Evolutionary conservation across 495 filamentous ascomycete species (phyloP), one percentile per base, ranked within the genome.

Genomic region (Podospora appendiculata): DNA sequence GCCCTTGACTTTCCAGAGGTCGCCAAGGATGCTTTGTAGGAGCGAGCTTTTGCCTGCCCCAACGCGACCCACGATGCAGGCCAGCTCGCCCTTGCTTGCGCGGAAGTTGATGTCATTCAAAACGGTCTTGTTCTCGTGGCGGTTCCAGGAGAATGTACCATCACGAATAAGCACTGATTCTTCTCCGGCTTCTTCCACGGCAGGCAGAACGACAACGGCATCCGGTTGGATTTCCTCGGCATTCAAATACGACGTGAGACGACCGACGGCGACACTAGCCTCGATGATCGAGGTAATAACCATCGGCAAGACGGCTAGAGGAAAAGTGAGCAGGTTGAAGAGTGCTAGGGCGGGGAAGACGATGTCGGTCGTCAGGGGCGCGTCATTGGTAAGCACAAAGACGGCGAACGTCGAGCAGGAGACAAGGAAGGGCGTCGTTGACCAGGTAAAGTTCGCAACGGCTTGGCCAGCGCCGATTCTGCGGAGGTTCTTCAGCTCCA

Each of bases 371-470:
- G 89, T 93, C 63, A 99, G 68, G 32, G 94, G 92, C 34, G 73
- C 72, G 56, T 90, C 76, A 40, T 79, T 80, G 1, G 87, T 94
- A 48, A 93, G 74, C 42, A 96, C 94, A 60, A 93, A 99, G 14
- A 97, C 88, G 12, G 88, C 84, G 62, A 99, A 99, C 9, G 93
- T 97, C 8, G 88, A 90, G 72, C 92, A 97, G 12, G 94, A 97
- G 12, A 99, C 94, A 34, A 99, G 79, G 74, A 99, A 99, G 8
- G 94, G 94, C 9, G 94, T 97, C n/a, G 88, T 93, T n/a, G 88
- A 88, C 94, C 94, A 99, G 19, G 94, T 96, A 54, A 99, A 99
- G 60, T 95, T 97, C 32, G 94, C 89, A 67, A 96, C 75, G 7
- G 92, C 87, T 67, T 95, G 90, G 1, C 90, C 84, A 44, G 91